Evolutionary conservation across 306 rosid genomes (phyloP), one percentile per base, ranked within the genome.

Genomic region (Nissolia schottii): DNA sequence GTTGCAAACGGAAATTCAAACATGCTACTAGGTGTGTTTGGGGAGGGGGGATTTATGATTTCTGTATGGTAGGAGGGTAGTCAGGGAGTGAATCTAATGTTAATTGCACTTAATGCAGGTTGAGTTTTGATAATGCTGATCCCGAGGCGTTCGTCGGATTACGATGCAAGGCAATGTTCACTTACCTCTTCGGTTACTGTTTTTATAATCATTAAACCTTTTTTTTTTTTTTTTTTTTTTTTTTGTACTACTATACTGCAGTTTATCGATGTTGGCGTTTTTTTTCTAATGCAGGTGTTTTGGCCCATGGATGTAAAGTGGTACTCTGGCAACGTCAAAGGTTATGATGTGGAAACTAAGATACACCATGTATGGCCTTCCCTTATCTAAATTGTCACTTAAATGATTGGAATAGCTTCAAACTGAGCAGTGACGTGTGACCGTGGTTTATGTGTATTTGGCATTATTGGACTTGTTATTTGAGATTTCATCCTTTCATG

Each of bases 291-390:
- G 73, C 89, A 94, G 99, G 93, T 94, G 80, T 86, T 86, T 76
- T 94, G 99, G 99, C 99, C 99, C 37, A 81, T 94, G 93, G 99
- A 94, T 84, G 83, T 81, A 16, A 78, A 79, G 68, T 89, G 91
- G 64, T 94, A 94, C 63, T 24, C 78, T 14, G 99, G 96, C 46
- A 71, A 59, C 51, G 79, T 94, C 73, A 84, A 79, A 84, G 75
- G 82, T 74, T 94, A 85, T 74, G 77, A 77, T 53, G 58, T 71
- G 23, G 96, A 89, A 73, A 65, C 84, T 49, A 81, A 78, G 83
- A 84, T 74, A 66, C 96, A 94, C 83, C 85, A 84, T 64, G 99
- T 94, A 91, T 43, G 85, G 23, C 57, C 74, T 76, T 29, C 9
- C 9, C 65, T 67, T 46, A 28, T 71, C 31, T 23, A 3, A 56